Base-by-base conservation (phyloP, 2,329 filamentous ascomycete species). In the Escovopsis sp. region DNA sequence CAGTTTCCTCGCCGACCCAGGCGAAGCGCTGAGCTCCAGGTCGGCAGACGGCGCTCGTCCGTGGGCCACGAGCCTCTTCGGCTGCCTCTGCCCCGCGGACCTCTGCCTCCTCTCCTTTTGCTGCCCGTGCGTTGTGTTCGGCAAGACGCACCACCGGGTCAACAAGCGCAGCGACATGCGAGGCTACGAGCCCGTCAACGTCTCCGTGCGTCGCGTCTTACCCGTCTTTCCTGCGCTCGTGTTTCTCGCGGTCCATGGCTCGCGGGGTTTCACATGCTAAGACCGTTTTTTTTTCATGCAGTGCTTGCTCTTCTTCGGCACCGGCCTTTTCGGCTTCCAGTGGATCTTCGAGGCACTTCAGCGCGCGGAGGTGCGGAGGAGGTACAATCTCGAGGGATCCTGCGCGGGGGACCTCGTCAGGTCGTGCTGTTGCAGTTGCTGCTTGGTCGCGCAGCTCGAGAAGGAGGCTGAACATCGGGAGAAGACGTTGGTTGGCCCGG, bases 91-190 rank as follows among this genome's bases (percentile, higher is more conserved):
- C 45, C 67, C 67, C 23, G 56, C 68, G 41, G 60, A 64, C 41
- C 58, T 60, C 2, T 70, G 67, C 52, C 48, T 67, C n/a, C 55
- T 68, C 41, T 61, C 63, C 12, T 70, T 59, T 48, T 70, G 61
- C 47, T 47, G 67, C 26, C 67, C 68, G 2, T 70, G 67, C 47
- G 56, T 70, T 30, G 68, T 65, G 32, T 70, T 69, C 39, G 66
- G 66, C 54, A 67, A 66, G 61, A 68, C 65, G 3, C 55, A 68
- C 43, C 67, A 70, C 48, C 63, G 67, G 18, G 51, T 69, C 10
- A 57, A 55, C 45, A 64, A 64, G 55, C 57, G 61, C 26, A 57
- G 52, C 33, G 58, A 55, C 43, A 59, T 70, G 7, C 47, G 61
- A 15, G 66, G 64, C 12, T 70, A 66, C 32, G 62, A 69, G 57